phyloP scores from a whole-genome alignment of 1,284 basidiomycete species.

The Paramarasmius palmivorus region DNA sequence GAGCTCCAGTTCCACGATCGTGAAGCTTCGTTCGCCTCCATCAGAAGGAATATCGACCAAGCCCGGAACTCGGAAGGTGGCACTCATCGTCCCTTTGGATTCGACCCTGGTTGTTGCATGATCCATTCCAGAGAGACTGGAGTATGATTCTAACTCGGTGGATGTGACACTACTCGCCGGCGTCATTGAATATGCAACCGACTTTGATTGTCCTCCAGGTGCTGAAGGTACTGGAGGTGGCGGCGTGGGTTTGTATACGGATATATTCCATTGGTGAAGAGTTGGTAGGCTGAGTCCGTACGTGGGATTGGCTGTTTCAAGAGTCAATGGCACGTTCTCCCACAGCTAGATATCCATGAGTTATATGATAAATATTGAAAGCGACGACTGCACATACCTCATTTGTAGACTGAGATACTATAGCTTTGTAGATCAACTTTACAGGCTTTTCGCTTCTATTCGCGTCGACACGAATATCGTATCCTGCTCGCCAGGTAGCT shows the following conservation, averaged over 20 bases:
- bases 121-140: constrained; percentile 13
- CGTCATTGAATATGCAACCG: too few species aligned
- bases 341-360: neutral
- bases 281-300: neutral
- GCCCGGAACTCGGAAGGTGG: constrained; percentile 36
- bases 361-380: neutral
- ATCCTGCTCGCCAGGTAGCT: constrained; percentile 31
- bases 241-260: neutral
- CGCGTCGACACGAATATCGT: constrained; percentile 35
- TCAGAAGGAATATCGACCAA: constrained; percentile 31
- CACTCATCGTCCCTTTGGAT: constrained; percentile 31
- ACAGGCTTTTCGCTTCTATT: constrained; percentile 29
- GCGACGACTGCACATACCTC: constrained; percentile 23
- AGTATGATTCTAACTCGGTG: too few species aligned
- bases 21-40: constrained; percentile 30
- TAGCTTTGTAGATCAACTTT: constrained; percentile 32
- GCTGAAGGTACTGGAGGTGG: neutral
- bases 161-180: too few species aligned
- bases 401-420: constrained; percentile 32
- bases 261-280: neutral
- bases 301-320: constrained; percentile 1
- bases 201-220: neutral
- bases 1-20: constrained; percentile 29
- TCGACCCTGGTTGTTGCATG: constrained; percentile 17
- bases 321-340: constrained; percentile 7